These are phyloP conservation scores for Trichoderma afroharzianum DNA, from an alignment of 2,329 filamentous ascomycete genomes.

Conservation along the genomic window DNA sequence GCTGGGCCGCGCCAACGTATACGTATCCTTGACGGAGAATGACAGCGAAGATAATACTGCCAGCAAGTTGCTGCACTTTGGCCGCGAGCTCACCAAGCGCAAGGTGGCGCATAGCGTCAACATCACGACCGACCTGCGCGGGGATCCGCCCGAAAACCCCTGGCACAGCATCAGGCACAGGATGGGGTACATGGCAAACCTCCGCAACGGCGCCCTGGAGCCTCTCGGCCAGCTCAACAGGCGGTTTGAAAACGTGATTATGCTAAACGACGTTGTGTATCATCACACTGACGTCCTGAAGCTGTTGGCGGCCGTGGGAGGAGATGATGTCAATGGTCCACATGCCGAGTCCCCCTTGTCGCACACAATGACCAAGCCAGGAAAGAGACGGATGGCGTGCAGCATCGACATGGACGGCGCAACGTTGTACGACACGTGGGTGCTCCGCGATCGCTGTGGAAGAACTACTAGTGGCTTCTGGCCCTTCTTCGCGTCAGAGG, in stretches of 20 bases:
- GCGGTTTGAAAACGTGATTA: constrained; percentile 18
- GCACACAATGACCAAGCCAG: background rate
- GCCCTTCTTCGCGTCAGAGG: constrained; percentile 16
- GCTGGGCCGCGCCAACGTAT: constrained; percentile 16
- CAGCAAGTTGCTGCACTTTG: constrained; percentile 18
- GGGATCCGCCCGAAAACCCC: constrained; percentile 15
- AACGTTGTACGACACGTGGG: constrained; percentile 18
- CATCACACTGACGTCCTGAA: constrained; percentile 19
- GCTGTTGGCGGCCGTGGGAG: constrained; percentile 16
- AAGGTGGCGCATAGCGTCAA: constrained; percentile 16
- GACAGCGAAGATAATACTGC: constrained; percentile 18
- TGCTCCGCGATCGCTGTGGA: constrained; percentile 18
- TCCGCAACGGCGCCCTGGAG: constrained; percentile 19
- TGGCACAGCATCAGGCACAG: constrained; percentile 15
- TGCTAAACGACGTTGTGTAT: constrained; percentile 18
- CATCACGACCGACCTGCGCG: constrained; percentile 16
- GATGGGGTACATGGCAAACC: constrained; percentile 19
- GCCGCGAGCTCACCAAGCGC: constrained; percentile 13
- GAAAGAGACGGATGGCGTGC: constrained; percentile 17
- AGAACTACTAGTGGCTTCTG: constrained; percentile 17
- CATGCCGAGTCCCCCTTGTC: background rate
- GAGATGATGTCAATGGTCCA: constrained; percentile 8
- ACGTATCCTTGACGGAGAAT: constrained; percentile 18
- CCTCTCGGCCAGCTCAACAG: constrained; percentile 4
- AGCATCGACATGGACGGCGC: constrained; percentile 19